Evolutionary conservation across 2,329 filamentous ascomycete species (phyloP).

Genomic region (Lachnellula subtilissima): DNA sequence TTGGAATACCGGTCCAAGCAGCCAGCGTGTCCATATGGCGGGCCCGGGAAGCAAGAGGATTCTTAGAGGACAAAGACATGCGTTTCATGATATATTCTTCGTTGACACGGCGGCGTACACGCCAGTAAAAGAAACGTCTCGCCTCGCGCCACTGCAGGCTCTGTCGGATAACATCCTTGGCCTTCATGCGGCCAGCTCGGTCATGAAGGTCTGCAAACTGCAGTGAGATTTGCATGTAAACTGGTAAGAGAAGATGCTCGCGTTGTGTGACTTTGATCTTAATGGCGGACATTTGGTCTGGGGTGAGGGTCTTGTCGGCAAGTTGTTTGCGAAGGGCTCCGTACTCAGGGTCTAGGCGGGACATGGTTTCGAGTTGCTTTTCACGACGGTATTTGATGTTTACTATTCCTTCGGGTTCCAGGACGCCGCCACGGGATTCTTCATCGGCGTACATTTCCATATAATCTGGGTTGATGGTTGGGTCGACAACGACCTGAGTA

Average conservation of each 20-base stretch:
- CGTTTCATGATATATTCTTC: conserved; percentile 96
- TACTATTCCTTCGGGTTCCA: conserved; percentile 96
- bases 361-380: conserved; percentile 96
- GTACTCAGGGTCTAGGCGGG: conserved; percentile 82
- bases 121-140: conserved; percentile 99
- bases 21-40: conserved; percentile 70
- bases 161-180: conserved; percentile 89
- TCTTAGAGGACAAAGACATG: conserved; percentile 52
- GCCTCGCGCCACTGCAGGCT: conserved; percentile 81
- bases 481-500: conserved; percentile 80
- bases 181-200: conserved; percentile 94
- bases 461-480: conserved; percentile 89
- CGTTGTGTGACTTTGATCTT: conserved; percentile 80
- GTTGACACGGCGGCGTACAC: conserved; percentile 89
- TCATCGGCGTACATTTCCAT: conserved; percentile 99
- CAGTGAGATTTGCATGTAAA: conserved; percentile 91
- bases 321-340: conserved; percentile 77
- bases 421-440: conserved; percentile 90
- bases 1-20: conserved; percentile 74
- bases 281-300: conserved; percentile 71
- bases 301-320: conserved; percentile 55
- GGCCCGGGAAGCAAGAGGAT: conserved; percentile 50
- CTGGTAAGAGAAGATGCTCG: conserved; percentile 83
- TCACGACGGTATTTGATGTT: conserved; percentile 98
- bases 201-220: conserved; percentile 98